Evolutionary conservation across 2,329 filamentous ascomycete genomes (phyloP), one percentile per base, ranked within the genome.

Genomic region (Sporothrix mexicana): DNA sequence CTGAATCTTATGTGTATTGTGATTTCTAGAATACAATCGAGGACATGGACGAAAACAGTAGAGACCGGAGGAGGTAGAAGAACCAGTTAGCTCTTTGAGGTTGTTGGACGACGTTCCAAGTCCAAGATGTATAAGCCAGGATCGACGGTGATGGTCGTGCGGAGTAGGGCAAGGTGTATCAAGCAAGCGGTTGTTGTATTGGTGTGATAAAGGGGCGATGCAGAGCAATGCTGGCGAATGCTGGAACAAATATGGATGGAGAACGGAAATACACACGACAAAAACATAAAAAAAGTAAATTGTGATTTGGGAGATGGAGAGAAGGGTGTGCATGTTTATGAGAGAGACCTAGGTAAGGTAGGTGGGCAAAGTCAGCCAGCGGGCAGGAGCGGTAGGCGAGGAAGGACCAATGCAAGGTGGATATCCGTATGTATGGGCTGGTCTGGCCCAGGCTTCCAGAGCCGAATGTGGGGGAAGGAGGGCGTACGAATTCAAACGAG

Each of bases 361-460:
- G 36, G 59, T 10, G 30, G 41, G n/a, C 36, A n/a, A 64, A 64
- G 59, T 64, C 59, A 62, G 57, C 57, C 17, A 51, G 43, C 62
- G 43, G 17, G 43, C 43, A 67, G 45, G 62, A 67, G 43, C 62
- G 62, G 23, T 62, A 23, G 30, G 30, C 57, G 59, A 45, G 59
- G 17, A 62, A 20, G 30, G 36, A 45, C 57, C 15, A 8, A n/a
- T 61, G 61, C 17, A 51, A 20, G 43, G 41, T 43, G 41, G 36
- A 23, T n/a, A n/a, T n/a, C n/a, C n/a, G n/a, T n/a, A n/a, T 20
- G 43, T 13, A 51, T 67, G 17, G 62, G 62, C 62, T 51, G 62
- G 62, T 67, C 62, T 67, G 62, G 62, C 62, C 62, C 62, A 66
- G 62, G 62, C 57, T 47, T 45, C 59, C 20, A 67, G 62, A 49